Evolutionary conservation across 139 green algal genomes (phyloP), one percentile per base, ranked within the genome.

Genomic region (Picochlorum sp.): DNA sequence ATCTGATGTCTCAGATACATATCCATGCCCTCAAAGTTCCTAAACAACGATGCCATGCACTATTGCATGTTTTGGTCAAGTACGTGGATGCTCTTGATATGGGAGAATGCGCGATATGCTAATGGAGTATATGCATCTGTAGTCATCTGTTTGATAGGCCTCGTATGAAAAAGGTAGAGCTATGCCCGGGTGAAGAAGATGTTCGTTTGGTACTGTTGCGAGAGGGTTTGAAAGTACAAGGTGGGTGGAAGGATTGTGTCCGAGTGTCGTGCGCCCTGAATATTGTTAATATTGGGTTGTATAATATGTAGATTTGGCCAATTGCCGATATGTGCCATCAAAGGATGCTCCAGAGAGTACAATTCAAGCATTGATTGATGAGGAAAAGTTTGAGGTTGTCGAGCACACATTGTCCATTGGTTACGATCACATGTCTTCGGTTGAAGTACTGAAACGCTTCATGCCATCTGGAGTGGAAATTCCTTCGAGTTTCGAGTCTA

Each of bases 401-500:
- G n/a, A 55, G n/a, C 47, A 55, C 15, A 30, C 23, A 34, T 18
- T 59, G 15, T 20, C 8, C 24, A 41, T 23, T 55, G 56, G 57
- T 24, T 65, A 24, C 14, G 7, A 37, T 24, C 21, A 66, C 13
- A 20, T 61, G 16, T 45, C 9, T 60, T 6, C 18, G 11, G 3
- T 49, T 24, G 31, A 49, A 34, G 31, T 60, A 3, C 37, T 89
- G 69, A 69, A 86, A 80, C 69, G 75, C 45, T 63, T 98, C 60
- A 77, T 98, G 8, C 51, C 51, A 1, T 57, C 60, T 1, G 83
- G 77, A 8, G 57, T 84, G 3, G 89, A 97, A 31, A 78, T 92
- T 23, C 94, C 92, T 6, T 72, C 64, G 26, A 87, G 88, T 0
- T 99, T 99, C 71, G 94, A 99, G 73, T 88, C 67, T 2, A 72